phyloP scores from a whole-genome alignment of 768 basidiomycete species.

The Suillus luteus region DNA sequence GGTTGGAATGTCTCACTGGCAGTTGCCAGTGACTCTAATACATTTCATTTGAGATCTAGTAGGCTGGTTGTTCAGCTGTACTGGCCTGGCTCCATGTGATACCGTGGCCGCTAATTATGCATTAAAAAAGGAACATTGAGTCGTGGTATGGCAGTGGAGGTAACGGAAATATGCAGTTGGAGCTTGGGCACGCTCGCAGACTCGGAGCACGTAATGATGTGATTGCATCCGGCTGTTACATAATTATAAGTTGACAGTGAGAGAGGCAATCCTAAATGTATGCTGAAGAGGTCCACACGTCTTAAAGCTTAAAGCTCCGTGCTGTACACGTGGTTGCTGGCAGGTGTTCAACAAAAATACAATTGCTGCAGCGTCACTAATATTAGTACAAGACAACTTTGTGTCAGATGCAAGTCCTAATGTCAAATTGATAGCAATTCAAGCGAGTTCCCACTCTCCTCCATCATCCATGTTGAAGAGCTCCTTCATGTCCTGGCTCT shows the following conservation, averaged over 20 bases:
- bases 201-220: not conserved
- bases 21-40: too few species aligned
- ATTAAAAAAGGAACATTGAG: not conserved
- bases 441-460: not conserved
- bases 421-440: not conserved
- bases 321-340: not conserved
- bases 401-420: not conserved
- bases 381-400: not conserved
- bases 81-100: too few species aligned
- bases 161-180: not conserved
- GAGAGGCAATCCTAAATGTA: too few species aligned
- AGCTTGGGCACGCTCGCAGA: too few species aligned
- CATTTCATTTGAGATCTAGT: too few species aligned
- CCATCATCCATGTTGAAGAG: not conserved
- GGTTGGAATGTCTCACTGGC: too few species aligned
- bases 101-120: not conserved
- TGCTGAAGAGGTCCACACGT: not conserved
- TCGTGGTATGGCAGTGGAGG: not conserved
- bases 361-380: not conserved
- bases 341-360: not conserved
- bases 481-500: not conserved
- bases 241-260: too few species aligned
- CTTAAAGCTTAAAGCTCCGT: not conserved
- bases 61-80: too few species aligned
- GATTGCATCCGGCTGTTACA: too few species aligned